phyloP scores from a whole-genome alignment of 2,329 filamentous ascomycete genomes.

The Penicillium sclerotiorum region DNA sequence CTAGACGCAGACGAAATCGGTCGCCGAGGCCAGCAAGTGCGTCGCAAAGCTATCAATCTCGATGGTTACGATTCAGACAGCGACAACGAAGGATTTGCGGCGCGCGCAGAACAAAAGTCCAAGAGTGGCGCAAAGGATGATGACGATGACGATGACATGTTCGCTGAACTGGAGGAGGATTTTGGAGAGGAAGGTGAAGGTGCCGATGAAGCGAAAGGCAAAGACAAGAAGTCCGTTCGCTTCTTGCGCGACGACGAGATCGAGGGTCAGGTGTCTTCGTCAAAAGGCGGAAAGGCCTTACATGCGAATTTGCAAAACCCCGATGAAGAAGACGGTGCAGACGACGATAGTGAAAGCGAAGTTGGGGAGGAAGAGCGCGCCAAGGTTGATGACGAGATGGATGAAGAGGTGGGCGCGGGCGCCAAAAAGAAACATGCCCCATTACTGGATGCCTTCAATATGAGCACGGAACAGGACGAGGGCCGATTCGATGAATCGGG shows the following conservation, averaged over 20 bases:
- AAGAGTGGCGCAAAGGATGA: conserved; percentile 39
- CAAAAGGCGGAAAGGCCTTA: conserved; percentile 74
- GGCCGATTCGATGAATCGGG: conserved; percentile 88
- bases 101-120: conserved; percentile 65
- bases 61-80: conserved; percentile 95
- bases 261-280: conserved; percentile 74
- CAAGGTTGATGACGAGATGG: conserved; percentile 73
- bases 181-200: conserved; percentile 57
- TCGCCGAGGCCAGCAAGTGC: conserved; percentile 68
- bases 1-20: conserved; percentile 94
- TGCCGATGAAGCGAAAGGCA: conserved; percentile 54
- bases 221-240: conserved; percentile 64
- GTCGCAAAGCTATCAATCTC: conserved; percentile 91
- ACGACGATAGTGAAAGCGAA: conserved; percentile 59
- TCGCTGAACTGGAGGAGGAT: conserved; percentile 69
- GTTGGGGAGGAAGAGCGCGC: conserved; percentile 70
- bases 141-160: conserved; percentile 72
- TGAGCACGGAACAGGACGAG: conserved; percentile 86
- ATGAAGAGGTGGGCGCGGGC: conserved; percentile 87
- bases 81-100: conserved; percentile 87
- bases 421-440: conserved; percentile 91
- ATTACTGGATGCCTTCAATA: conserved; percentile 94
- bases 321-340: conserved; percentile 63
- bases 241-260: conserved; percentile 69
- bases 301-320: conserved; percentile 55